Evolutionary conservation across 208 protist genomes (phyloP), one percentile per base, ranked within the genome.

Genomic region (Wallacemonas sp.): DNA sequence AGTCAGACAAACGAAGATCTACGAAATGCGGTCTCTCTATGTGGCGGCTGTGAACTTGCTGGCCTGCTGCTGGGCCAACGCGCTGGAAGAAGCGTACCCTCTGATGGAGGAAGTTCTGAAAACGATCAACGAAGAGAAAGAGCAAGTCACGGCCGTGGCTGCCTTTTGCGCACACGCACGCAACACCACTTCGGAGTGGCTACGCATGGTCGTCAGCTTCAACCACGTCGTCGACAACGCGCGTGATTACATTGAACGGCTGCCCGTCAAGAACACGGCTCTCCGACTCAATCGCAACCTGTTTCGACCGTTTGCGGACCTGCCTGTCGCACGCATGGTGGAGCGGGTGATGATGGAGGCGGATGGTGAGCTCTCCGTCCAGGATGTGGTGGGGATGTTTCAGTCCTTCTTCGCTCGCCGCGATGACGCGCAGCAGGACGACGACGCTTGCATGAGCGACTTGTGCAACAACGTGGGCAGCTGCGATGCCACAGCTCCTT

Each of bases 291-390:
- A 21, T 8, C 47, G 21, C 19, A 12, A 26, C 24, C 24, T 41
- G n/a, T 58, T 58, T 17, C 26, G 32, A 2, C 0, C 30, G 26
- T n/a, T 58, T 33, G 29, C 52, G 9, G 52, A 41, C n/a, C 14
- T 58, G 0, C 52, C 52, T 14, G 38, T 38, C 52, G 32, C 52
- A 1, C 52, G 52, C 32, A 58, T 58, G 52, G 29, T 58, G n/a
- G 52, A 58, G 9, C 52, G 52, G 29, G 52, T 58, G 4, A 29
- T 58, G 14, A 21, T 9, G 5, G 2, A 4, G 9, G 34, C 52
- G 16, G 23, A 33, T 12, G 9, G n/a, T n/a, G 52, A 29, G 5
- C 30, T 58, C 30, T 30, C 4, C 30, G 29, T 30, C 1, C 16
- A 8, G 8, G 23, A 34, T 41, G 52, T 41, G 32, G 29, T 5